A percentile compares a stretch with the other conserved stretches of the same genome.
These are phyloP conservation scores for Candida xyloterini DNA, from an alignment of 805 yeast genomes.

Conservation along the genomic window DNA sequence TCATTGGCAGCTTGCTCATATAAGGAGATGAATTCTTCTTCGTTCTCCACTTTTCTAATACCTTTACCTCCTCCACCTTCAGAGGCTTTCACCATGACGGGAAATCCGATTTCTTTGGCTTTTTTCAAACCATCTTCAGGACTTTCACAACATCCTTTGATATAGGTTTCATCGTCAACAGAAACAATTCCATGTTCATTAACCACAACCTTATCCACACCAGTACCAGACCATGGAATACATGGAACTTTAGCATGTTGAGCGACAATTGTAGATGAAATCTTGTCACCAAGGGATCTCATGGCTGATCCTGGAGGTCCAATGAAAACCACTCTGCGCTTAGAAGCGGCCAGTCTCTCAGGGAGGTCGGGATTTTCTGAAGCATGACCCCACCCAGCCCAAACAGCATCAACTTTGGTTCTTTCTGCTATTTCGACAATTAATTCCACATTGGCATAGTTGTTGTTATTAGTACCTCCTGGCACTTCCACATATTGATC, in stretches of 20 bases:
- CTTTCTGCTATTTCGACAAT: constrained; percentile 98
- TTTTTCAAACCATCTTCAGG: constrained; percentile 88
- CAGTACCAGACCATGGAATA: constrained; percentile 99
- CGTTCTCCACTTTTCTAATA: constrained; percentile 90
- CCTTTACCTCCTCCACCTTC: constrained; percentile 99
- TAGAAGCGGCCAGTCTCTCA: constrained; percentile 89
- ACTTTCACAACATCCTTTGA: constrained; percentile 79
- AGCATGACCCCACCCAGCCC: constrained; percentile 99
- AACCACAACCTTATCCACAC: constrained; percentile 76
- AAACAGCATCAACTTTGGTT: constrained; percentile 94
- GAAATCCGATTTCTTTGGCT: constrained; percentile 90
- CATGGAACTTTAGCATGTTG: constrained; percentile 98
- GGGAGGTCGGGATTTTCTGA: constrained; percentile 97
- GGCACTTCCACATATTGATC: constrained; percentile 98
- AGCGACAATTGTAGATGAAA: constrained; percentile 96
- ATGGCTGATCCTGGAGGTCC: constrained; percentile 99
- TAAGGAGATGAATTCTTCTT: constrained; percentile 68
- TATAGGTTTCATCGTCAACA: constrained; percentile 79
- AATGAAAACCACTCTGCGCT: constrained; percentile 84
- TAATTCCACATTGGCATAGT: constrained; percentile 95
- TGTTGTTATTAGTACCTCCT: constrained; percentile 98
- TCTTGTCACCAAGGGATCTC: constrained; percentile 99
- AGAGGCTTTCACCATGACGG: constrained; percentile 98
- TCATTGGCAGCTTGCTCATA: constrained; percentile 95
- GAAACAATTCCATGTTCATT: constrained; percentile 83